Conservation (phyloP, 2,329 filamentous ascomycete species). For the Neocatenulostroma microsporum region DNA sequence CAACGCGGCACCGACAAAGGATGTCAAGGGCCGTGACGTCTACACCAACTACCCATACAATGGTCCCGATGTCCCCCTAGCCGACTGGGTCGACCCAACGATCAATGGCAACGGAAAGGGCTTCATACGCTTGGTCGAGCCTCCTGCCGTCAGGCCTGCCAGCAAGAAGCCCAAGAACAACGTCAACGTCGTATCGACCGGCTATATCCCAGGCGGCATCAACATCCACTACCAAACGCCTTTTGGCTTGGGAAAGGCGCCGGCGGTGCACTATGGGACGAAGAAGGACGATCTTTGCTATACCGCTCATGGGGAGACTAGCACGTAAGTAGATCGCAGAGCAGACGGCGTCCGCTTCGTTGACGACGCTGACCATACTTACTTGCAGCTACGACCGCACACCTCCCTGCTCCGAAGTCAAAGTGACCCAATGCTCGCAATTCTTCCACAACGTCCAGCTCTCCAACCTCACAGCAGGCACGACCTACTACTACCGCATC, state of each 20-base stretch:
- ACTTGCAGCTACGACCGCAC: slow-evolving; percentile 43
- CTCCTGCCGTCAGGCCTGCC: slow-evolving; percentile 43
- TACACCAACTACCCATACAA: slow-evolving; percentile 30
- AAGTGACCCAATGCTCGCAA: slow-evolving; percentile 46
- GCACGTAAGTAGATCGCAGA: slow-evolving; percentile 40
- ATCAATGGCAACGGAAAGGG: slow-evolving; percentile 48
- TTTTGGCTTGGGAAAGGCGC: slow-evolving; percentile 42
- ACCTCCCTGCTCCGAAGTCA: slow-evolving; percentile 41
- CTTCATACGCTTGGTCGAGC: slow-evolving; percentile 43
- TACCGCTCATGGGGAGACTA: slow-evolving; percentile 33
- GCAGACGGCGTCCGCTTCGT: too few species aligned
- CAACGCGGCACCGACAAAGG: slow-evolving; percentile 7
- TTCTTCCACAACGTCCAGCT: slow-evolving; percentile 47
- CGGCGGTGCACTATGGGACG: slow-evolving; percentile 39
- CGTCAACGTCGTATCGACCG: slow-evolving; percentile 45
- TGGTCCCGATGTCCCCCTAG: slow-evolving; percentile 43
- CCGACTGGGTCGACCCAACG: slow-evolving; percentile 45
- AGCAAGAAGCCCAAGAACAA: slow-evolving; percentile 43
- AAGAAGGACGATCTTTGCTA: slow-evolving; percentile 27
- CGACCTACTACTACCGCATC: slow-evolving; percentile 47
- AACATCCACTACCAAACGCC: slow-evolving; percentile 49
- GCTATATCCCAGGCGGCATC: slow-evolving; percentile 44
- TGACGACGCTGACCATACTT: too few species aligned
- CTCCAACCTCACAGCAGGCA: slow-evolving; percentile 33
- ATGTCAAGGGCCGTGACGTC: slow-evolving; percentile 10